Conservation (phyloP, 2,329 filamentous ascomycete species). For the Hymenoscyphus occultus region DNA sequence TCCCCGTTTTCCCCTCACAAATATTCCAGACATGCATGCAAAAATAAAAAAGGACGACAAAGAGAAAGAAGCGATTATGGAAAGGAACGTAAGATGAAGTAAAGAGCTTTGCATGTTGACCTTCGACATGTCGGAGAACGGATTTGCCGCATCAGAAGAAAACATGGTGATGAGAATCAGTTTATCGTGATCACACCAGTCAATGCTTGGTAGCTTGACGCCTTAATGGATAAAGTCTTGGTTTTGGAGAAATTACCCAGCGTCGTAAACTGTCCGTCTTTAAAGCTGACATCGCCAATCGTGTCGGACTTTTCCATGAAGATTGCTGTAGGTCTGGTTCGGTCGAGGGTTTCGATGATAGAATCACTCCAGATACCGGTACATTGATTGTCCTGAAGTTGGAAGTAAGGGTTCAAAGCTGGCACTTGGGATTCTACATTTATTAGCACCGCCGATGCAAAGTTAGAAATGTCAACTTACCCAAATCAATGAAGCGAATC, state of each 20-base stretch:
- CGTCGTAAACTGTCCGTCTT: slow-evolving; percentile 49
- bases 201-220: slow-evolving; percentile 30
- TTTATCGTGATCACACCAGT: slow-evolving; percentile 32
- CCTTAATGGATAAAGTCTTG: slow-evolving; percentile 32
- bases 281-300: slow-evolving; percentile 59
- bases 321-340: slow-evolving; percentile 54
- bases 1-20: too few species aligned
- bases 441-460: slow-evolving; percentile 14
- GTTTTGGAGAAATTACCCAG: slow-evolving; percentile 29
- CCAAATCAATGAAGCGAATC: slow-evolving; percentile 73
- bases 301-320: slow-evolving; percentile 64
- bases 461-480: slow-evolving; percentile 36
- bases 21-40: too few species aligned
- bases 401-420: slow-evolving; percentile 70
- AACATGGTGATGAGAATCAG: slow-evolving; percentile 7
- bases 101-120: too few species aligned
- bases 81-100: too few species aligned
- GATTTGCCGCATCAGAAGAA: too few species aligned
- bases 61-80: too few species aligned
- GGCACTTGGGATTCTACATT: slow-evolving; percentile 65
- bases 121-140: too few species aligned
- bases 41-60: too few species aligned
- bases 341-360: slow-evolving; percentile 59
- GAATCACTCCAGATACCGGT: slow-evolving; percentile 70
- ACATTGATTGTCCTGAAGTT: slow-evolving; percentile 57